Evolutionary conservation across 2,329 filamentous ascomycete genomes (phyloP).

Genomic region (Huntiella savannae): DNA sequence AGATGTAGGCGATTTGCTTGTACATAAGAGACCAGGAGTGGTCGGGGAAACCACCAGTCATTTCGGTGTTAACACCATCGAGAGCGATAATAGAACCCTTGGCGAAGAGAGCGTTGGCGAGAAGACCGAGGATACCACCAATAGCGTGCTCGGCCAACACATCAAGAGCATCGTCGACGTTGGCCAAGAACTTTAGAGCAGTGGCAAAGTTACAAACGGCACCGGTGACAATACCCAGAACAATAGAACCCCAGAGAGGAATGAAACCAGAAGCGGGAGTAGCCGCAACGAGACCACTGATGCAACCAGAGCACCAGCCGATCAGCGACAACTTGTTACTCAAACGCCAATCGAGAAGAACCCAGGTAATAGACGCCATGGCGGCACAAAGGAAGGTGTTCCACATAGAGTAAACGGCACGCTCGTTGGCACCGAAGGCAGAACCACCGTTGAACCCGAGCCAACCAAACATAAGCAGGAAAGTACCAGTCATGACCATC

Average conservation of each 20-base stretch:
- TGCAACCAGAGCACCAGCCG: conserved; percentile 53
- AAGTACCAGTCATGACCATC: conserved; percentile 83
- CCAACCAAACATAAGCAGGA: conserved; percentile 98
- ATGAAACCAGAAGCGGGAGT: conserved; percentile 52
- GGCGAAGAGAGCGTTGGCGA: conserved; percentile 58
- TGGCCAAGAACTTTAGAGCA: conserved; percentile 43
- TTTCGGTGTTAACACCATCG: conserved; percentile 54
- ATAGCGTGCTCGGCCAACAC: conserved; percentile 54
- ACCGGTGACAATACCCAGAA: conserved; percentile 47
- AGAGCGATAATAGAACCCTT: conserved; percentile 53
- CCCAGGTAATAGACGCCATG: conserved; percentile 86
- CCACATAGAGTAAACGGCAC: conserved; percentile 93
- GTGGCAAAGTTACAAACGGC: conserved; percentile 49
- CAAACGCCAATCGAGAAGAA: conserved; percentile 83
- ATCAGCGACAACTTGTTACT: conserved; percentile 82
- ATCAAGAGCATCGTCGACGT: conserved; percentile 53
- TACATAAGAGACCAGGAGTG: conserved; percentile 57
- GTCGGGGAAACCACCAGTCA: conserved; percentile 53
- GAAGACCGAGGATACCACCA: conserved; percentile 47
- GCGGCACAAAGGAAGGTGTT: conserved; percentile 88
- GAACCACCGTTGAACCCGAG: conserved; percentile 97
- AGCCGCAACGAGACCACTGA: conserved; percentile 51
- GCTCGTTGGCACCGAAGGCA: conserved; percentile 79
- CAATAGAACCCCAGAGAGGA: conserved; percentile 46
- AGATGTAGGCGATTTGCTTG: conserved; percentile 62